Evolutionary conservation across 2,329 filamentous ascomycete genomes (phyloP).

Genomic region (Paecilomyces formosus): DNA sequence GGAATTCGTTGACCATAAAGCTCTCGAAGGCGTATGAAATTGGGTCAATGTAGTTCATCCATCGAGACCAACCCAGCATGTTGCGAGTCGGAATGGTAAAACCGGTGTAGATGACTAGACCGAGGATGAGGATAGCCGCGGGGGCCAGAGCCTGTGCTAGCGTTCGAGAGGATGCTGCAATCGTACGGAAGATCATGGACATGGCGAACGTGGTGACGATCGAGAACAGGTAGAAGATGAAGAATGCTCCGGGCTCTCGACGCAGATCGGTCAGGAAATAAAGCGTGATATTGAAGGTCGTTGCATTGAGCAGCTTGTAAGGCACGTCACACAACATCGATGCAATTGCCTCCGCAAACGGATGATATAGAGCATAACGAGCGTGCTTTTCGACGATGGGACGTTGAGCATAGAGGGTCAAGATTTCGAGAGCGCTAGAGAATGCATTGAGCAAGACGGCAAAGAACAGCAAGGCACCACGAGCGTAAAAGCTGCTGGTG

Average conservation of each 20-base stretch:
- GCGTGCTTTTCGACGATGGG: conserved; percentile 87
- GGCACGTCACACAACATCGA: conserved; percentile 83
- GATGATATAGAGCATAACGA: conserved; percentile 82
- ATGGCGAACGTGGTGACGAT: conserved; percentile 57
- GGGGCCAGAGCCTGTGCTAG: conserved; percentile 47
- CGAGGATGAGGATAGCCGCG: conserved; percentile 22
- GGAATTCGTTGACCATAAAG: conserved; percentile 24
- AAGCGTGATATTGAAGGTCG: conserved; percentile 69
- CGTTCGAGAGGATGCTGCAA: conserved; percentile 48
- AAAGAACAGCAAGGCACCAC: conserved; percentile 75
- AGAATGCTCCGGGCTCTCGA: conserved; percentile 67
- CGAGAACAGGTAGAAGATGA: conserved; percentile 74
- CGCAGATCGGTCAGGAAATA: conserved; percentile 85
- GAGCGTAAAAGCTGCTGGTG: conserved; percentile 66
- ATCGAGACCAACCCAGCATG: conserved; percentile 45
- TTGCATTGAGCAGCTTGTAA: conserved; percentile 63
- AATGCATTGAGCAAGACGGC: conserved; percentile 79
- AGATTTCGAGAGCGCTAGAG: conserved; percentile 67
- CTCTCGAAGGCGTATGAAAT: conserved; percentile 24
- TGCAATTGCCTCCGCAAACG: conserved; percentile 77
- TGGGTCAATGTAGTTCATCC: conserved; percentile 28
- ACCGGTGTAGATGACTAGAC: conserved; percentile 27
- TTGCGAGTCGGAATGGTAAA: conserved; percentile 32
- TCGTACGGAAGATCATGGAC: conserved; percentile 77
- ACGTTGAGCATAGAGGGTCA: conserved; percentile 79